These are phyloP conservation scores for Tolypocladium tropicale DNA, from an alignment of 2,329 filamentous ascomycete species.

Conservation along the genomic window DNA sequence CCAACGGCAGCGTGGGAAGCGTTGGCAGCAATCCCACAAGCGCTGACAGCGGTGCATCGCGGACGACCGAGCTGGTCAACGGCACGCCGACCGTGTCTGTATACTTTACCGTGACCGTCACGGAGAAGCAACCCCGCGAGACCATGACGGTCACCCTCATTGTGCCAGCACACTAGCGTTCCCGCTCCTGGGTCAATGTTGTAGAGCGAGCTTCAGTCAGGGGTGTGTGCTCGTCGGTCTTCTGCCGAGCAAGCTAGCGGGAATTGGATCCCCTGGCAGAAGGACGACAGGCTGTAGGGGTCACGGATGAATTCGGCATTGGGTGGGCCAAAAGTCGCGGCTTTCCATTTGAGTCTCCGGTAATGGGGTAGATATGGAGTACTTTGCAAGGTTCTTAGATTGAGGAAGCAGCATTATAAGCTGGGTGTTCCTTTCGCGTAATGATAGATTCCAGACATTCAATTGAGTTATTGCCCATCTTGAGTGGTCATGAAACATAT, in stretches of 20 bases:
- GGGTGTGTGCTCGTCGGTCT: too few relatives aligned
- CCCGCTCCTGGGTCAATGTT: not conserved
- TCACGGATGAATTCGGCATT: not conserved
- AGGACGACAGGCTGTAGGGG: not conserved
- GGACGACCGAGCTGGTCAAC: constrained; percentile 13
- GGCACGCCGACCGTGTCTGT: constrained; percentile 25
- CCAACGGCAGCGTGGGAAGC: constrained; percentile 2
- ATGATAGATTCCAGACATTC: not conserved
- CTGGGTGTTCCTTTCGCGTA: not conserved
- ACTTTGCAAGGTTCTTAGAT: not conserved
- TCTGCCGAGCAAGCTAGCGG: too few relatives aligned
- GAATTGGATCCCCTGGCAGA: too few relatives aligned
- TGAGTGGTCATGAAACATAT: not conserved
- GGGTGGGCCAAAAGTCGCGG: not conserved
- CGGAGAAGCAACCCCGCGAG: constrained; percentile 14
- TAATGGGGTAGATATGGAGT: not conserved
- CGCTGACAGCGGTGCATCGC: constrained; percentile 5
- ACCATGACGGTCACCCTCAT: constrained; percentile 22
- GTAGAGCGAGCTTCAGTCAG: too few relatives aligned
- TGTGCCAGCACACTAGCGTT: not conserved
- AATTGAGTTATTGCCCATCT: too few relatives aligned
- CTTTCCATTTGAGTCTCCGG: not conserved
- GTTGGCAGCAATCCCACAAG: not conserved
- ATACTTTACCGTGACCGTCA: constrained; percentile 26
- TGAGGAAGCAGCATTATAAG: not conserved